Conservation (phyloP, 441 rosid species). For the Brassica balearica region DNA sequence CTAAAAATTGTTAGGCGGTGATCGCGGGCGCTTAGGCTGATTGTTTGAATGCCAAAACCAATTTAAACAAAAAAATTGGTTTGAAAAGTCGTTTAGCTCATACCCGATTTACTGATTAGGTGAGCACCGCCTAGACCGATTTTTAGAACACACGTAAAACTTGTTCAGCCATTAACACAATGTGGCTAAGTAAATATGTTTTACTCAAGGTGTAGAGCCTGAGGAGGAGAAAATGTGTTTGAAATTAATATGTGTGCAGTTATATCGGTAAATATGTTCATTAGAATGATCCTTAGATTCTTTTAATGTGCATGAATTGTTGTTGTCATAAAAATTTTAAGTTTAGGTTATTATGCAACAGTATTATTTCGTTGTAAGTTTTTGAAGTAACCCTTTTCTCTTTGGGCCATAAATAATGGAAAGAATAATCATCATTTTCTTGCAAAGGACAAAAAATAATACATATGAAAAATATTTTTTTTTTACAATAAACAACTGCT, state of each 20-base stretch:
- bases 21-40: too few species aligned
- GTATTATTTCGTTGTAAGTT: conserved; percentile 16
- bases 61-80: too few species aligned
- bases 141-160: background rate
- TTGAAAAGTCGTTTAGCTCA: too few species aligned
- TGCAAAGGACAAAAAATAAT: background rate
- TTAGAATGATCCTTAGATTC: conserved; percentile 25
- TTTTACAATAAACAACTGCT: too few species aligned
- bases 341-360: conserved; percentile 17
- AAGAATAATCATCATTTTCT: background rate
- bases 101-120: too few species aligned
- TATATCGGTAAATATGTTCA: conserved; percentile 19
- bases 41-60: too few species aligned
- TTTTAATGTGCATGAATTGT: conserved; percentile 1
- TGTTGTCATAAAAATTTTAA: conserved; percentile 15
- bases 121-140: too few species aligned
- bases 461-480: too few species aligned
- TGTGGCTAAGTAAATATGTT: background rate
- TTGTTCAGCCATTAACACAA: background rate
- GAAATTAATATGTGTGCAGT: background rate
- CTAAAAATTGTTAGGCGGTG: too few species aligned
- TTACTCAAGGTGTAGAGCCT: background rate
- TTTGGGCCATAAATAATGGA: background rate
- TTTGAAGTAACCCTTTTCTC: background rate
- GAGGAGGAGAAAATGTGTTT: background rate